phyloP scores from a whole-genome alignment of 441 rosid genomes.

The Melastoma candidum region DNA sequence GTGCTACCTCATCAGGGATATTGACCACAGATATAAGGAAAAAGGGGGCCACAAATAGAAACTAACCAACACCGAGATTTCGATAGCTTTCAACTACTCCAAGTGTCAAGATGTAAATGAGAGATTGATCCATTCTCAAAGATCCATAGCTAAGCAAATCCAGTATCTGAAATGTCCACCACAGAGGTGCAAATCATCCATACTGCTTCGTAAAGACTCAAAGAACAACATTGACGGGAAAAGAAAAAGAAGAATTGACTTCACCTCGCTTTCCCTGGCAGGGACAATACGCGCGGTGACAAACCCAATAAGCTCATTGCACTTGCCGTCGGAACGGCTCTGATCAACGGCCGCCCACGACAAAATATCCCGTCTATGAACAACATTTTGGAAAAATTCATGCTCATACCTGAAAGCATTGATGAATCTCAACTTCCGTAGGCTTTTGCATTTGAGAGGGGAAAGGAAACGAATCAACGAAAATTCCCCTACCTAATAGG shows the following conservation, averaged over 20 bases:
- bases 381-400: slow-evolving; percentile 89
- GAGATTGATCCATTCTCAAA: slow-evolving; percentile 53
- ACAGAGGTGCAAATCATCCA: neutral
- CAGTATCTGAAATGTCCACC: slow-evolving; percentile 44
- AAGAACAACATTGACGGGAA: neutral
- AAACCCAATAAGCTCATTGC: slow-evolving; percentile 85
- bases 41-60: neutral
- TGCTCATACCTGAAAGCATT: slow-evolving; percentile 74
- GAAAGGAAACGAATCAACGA: slow-evolving; percentile 5
- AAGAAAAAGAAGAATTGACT: slow-evolving; percentile 9
- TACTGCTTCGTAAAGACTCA: neutral
- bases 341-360: slow-evolving; percentile 98
- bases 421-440: slow-evolving; percentile 8
- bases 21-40: neutral
- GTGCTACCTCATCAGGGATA: neutral
- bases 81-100: slow-evolving; percentile 40
- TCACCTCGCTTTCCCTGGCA: slow-evolving; percentile 80
- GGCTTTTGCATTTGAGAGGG: slow-evolving; percentile 3
- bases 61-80: slow-evolving; percentile 13
- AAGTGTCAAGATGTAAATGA: slow-evolving; percentile 75
- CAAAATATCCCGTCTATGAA: slow-evolving; percentile 61
- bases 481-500: slow-evolving; percentile 57
- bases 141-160: slow-evolving; percentile 67
- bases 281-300: slow-evolving; percentile 67
- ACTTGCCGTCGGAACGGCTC: slow-evolving; percentile 49